Evolutionary conservation across 345 rosid species (phyloP).

Genomic region (Moricandia moricandioides): DNA sequence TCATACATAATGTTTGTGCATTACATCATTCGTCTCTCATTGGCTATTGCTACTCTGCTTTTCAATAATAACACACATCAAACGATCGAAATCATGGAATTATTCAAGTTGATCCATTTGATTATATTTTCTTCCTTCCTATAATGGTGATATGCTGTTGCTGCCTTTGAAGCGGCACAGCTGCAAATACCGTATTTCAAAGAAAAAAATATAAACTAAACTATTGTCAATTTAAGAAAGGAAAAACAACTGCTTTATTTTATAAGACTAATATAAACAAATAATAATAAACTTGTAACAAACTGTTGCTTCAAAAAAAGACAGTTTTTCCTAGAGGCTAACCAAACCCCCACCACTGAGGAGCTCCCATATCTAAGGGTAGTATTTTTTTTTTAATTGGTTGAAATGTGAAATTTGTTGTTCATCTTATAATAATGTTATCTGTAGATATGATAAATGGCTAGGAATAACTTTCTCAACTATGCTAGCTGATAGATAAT

Average conservation of each 20-base stretch:
- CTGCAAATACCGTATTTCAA: neutral
- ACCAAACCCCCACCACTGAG: constrained; percentile 29
- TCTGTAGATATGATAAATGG: neutral
- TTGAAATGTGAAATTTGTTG: neutral
- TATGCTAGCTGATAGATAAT: neutral
- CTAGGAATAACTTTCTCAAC: neutral
- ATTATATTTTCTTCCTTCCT: neutral
- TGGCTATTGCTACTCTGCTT: constrained; percentile 25
- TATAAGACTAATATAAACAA: too few relatives aligned
- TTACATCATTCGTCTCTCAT: constrained; percentile 24
- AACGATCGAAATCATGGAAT: neutral
- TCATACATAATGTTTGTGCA: constrained; percentile 20
- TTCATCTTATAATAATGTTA: too few relatives aligned
- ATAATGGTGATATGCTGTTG: neutral
- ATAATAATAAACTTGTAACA: neutral
- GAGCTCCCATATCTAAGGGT: constrained; percentile 21
- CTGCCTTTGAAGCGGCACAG: neutral
- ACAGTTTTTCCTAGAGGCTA: neutral
- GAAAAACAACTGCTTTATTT: neutral
- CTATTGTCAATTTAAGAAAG: neutral
- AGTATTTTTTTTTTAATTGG: neutral
- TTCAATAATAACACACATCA: constrained; percentile 12
- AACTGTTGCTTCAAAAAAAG: neutral
- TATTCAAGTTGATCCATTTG: constrained; percentile 23
- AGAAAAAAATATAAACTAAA: neutral